phyloP scores from a whole-genome alignment of 768 basidiomycete genomes.

The Leccinellum rugosiceps region DNA sequence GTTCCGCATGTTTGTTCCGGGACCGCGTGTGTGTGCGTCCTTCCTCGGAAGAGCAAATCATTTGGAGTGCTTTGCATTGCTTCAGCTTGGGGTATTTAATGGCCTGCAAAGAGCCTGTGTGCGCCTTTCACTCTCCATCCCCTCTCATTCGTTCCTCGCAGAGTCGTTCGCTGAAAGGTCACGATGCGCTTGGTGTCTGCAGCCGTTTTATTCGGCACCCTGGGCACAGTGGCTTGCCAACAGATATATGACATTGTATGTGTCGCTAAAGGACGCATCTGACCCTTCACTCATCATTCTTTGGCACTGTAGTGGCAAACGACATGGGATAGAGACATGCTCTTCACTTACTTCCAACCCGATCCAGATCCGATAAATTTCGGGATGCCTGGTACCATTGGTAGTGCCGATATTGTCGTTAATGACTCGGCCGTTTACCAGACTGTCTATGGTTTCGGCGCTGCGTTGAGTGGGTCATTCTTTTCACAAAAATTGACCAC shows the following conservation, averaged over 20 bases:
- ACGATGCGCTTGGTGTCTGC: conserved; percentile 18
- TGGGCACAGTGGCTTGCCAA: conserved; percentile 37
- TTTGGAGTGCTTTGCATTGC: conserved; percentile 4
- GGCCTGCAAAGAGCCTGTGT: neutral
- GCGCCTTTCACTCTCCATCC: conserved; percentile 1
- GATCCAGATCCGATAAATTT: conserved; percentile 32
- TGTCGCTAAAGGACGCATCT: neutral
- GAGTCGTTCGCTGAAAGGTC: neutral
- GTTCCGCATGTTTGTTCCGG: neutral
- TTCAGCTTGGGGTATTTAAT: conserved; percentile 16
- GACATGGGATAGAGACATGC: conserved; percentile 31
- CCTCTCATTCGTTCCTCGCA: neutral
- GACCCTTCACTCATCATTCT: conserved; percentile 3
- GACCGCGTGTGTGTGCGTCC: neutral
- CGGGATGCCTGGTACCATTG: conserved; percentile 47
- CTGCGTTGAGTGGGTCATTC: conserved; percentile 49
- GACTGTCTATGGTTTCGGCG: conserved; percentile 65
- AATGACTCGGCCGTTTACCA: conserved; percentile 56
- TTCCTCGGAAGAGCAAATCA: conserved; percentile 1
- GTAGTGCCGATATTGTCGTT: conserved; percentile 60
- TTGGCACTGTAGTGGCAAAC: conserved; percentile 56
- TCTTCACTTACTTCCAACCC: conserved; percentile 32
- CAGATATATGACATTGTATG: conserved; percentile 55
- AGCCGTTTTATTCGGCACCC: conserved; percentile 14
- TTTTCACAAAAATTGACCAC: neutral